These are phyloP conservation scores for Astrocystis sublimbata DNA, from an alignment of 495 filamentous ascomycete genomes.

Conservation along the genomic window DNA sequence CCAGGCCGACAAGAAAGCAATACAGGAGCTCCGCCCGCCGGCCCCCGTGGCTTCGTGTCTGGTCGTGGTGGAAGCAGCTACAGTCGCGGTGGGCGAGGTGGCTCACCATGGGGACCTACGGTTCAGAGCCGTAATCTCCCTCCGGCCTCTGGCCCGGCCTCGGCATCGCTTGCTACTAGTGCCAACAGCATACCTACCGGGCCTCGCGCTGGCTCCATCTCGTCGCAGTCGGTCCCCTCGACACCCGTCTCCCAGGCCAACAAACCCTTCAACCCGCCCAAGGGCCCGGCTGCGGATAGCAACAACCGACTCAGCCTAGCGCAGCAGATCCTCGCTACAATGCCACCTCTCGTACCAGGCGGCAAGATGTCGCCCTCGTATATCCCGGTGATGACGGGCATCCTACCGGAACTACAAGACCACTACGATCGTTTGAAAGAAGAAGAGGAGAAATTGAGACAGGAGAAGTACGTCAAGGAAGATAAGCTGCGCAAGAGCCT, in stretches of 20 bases:
- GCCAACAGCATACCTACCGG: constrained; percentile 46
- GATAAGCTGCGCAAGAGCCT: constrained; percentile 47
- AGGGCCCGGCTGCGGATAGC: constrained; percentile 44
- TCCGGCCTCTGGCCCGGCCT: constrained; percentile 34
- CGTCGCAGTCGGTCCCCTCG: constrained; percentile 29
- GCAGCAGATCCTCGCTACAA: constrained; percentile 41
- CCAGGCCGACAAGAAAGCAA: constrained; percentile 37
- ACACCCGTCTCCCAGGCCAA: constrained; percentile 32
- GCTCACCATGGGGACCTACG: constrained; percentile 35
- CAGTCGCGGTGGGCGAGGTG: constrained; percentile 41
- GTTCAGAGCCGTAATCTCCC: constrained; percentile 37
- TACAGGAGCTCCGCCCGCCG: constrained; percentile 43
- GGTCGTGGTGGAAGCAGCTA: constrained; percentile 39
- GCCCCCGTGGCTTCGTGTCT: constrained; percentile 49
- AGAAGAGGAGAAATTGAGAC: constrained; percentile 48
- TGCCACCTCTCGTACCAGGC: constrained; percentile 44
- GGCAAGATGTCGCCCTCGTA: constrained; percentile 44
- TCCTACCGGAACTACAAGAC: constrained; percentile 40
- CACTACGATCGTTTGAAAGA: constrained; percentile 43
- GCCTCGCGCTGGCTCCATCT: constrained; percentile 36
- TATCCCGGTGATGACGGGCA: constrained; percentile 34
- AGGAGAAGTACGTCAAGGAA: constrained; percentile 46
- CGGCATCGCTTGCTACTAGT: constrained; percentile 29
- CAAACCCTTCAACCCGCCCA: constrained; percentile 53
- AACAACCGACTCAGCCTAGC: constrained; percentile 40